Evolutionary conservation across 2,329 filamentous ascomycete species (phyloP).

Genomic region (Ceratocystis eucalypticola): DNA sequence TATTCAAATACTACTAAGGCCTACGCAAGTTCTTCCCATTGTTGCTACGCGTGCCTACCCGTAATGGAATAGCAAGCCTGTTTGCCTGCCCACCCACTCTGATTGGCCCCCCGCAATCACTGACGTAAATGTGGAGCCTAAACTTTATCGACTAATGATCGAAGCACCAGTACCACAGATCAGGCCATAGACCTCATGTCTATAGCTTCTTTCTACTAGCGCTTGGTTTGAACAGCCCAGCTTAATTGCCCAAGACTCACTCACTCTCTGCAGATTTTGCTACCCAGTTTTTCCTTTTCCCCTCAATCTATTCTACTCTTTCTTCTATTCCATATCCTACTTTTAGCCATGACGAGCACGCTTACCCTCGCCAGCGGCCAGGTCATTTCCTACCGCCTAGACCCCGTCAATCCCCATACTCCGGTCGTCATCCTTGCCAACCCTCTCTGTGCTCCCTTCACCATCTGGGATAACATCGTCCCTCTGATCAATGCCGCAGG

Average conservation of each 20-base stretch:
- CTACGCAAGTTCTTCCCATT: background rate
- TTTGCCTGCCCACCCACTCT: background rate
- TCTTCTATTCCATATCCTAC: background rate
- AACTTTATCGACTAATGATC: background rate
- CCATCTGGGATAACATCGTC: slow-evolving; percentile 31
- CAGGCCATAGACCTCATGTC: background rate
- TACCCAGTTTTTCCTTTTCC: background rate
- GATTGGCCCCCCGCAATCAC: background rate
- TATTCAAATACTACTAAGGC: background rate
- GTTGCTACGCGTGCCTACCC: background rate
- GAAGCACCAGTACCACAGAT: background rate
- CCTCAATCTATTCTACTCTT: background rate
- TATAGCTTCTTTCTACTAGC: background rate
- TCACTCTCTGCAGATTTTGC: no score
- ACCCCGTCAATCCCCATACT: slow-evolving; percentile 21
- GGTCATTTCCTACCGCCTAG: slow-evolving; percentile 25
- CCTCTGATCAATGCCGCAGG: slow-evolving; percentile 26
- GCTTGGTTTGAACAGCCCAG: background rate
- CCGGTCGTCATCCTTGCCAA: slow-evolving; percentile 30
- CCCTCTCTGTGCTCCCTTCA: slow-evolving; percentile 28
- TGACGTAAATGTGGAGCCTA: slow-evolving; percentile 4
- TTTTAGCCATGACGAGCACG: slow-evolving; percentile 16
- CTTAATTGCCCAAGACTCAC: no score
- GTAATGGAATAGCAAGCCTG: background rate
- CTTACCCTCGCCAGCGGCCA: slow-evolving; percentile 24